Evolutionary conservation across 441 rosid genomes (phyloP), one percentile per base, ranked within the genome.

Genomic region (Arabidopsis hybrid): DNA sequence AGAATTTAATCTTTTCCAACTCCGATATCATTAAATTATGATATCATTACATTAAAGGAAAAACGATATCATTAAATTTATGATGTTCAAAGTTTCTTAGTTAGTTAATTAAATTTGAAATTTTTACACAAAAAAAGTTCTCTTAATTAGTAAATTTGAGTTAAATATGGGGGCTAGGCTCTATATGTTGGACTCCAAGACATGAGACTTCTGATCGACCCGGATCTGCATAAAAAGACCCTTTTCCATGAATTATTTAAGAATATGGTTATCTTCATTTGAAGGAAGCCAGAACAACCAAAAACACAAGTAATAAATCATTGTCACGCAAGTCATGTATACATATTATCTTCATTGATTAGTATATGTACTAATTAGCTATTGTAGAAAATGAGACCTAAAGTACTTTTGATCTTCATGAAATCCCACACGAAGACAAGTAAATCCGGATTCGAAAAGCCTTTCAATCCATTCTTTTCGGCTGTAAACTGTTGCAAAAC

Each of bases 371-470:
- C 49, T 73, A 1, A 53, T 55, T 47, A 64, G 49, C 53, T 77
- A 72, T 14, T 71, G 73, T 18, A 77, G 32, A 67, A 77, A 77
- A 77, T 56, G 66, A 38, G 65, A 71, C 47, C 73, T 66, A 77
- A 72, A 67, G 45, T 52, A 66, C 52, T 43, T 61, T 36, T 72
- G 80, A 52, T 77, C 73, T 52, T 67, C 65, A 60, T 77, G 73
- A 12, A 77, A 72, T 60, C 73, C 80, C 4, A 77, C 39, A 1
- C 53, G 73, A 77, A 77, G 70, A 60, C 39, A 72, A 0, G 52
- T 73, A 53, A 26, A 66, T 60, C 73, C 73, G 35, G 69, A 72
- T 49, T 76, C 76, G 7, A 72, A 77, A 8, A 66, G 18, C 32
- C 56, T 72, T 26, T 77, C 69, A 60, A 52, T 6, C 73, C 73